Evolutionary conservation across 169 alveolate species (phyloP).

Genomic region (Plasmodium berghei): DNA sequence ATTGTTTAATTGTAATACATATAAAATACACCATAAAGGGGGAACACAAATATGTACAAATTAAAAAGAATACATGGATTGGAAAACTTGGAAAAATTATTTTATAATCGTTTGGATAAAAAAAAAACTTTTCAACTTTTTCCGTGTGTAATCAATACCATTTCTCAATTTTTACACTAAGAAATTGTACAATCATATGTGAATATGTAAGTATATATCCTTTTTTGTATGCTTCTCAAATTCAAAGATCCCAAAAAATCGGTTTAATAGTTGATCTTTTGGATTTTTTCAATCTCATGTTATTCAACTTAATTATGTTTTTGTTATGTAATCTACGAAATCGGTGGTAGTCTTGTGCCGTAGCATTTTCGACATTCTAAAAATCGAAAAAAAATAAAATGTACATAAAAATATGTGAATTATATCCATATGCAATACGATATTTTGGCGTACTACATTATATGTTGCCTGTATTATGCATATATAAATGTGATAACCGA

Average conservation of each 20-base stretch:
- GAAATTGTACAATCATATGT: no score
- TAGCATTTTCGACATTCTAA: slow-evolving; percentile 81
- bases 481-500: neutral
- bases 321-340: slow-evolving; percentile 84
- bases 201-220: no score
- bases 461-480: neutral
- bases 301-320: slow-evolving; percentile 81
- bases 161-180: no score
- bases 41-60: no score
- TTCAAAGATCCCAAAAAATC: slow-evolving; percentile 82
- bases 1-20: no score
- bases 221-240: neutral
- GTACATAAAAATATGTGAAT: neutral
- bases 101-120: no score
- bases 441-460: neutral
- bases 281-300: slow-evolving; percentile 83
- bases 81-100: no score
- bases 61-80: no score
- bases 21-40: no score
- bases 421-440: neutral
- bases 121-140: no score
- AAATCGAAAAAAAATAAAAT: neutral
- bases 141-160: no score
- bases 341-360: slow-evolving; percentile 84
- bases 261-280: slow-evolving; percentile 80